Conservation (phyloP, 2,329 filamentous ascomycete genomes). For the Pseudogymnoascus sp. region DNA sequence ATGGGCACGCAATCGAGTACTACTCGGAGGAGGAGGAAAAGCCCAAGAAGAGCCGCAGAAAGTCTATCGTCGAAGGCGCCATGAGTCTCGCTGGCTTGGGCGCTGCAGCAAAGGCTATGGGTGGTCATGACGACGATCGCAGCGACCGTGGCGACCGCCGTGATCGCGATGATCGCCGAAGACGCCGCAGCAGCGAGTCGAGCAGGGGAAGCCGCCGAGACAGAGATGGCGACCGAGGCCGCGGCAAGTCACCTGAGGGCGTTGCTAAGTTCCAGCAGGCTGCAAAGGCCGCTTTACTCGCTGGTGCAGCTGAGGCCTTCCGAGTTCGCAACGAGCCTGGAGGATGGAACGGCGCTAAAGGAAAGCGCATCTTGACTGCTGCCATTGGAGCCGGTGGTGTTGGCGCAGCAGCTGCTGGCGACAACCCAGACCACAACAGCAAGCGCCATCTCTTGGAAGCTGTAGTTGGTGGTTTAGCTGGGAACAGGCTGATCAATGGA, state of each 20-base stretch:
- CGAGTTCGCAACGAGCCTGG: conserved; percentile 82
- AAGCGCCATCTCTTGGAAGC: conserved; percentile 81
- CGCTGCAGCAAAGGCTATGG: conserved; percentile 53
- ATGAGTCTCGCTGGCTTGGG: conserved; percentile 56
- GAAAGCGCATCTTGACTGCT: conserved; percentile 83
- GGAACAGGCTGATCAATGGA: conserved; percentile 80
- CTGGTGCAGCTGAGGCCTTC: conserved; percentile 88
- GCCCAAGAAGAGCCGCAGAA: conserved; percentile 51
- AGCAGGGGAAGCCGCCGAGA: conserved; percentile 42
- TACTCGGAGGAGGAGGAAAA: conserved; percentile 50
- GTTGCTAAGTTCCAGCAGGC: conserved; percentile 69
- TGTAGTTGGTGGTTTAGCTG: conserved; percentile 79
- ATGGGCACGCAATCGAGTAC: conserved; percentile 46
- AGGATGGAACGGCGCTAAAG: conserved; percentile 83
- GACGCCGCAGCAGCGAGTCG: conserved; percentile 33
- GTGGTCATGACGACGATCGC: conserved; percentile 30
- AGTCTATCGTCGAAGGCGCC: conserved; percentile 57
- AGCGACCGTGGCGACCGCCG: conserved; percentile 34
- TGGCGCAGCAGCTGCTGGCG: conserved; percentile 64
- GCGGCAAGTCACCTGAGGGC: conserved; percentile 42
- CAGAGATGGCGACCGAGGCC: conserved; percentile 35
- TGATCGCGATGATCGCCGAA: conserved; percentile 35
- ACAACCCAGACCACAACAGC: conserved; percentile 62
- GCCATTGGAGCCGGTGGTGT: conserved; percentile 80
- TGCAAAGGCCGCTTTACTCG: conserved; percentile 82